Conservation (phyloP, 148 eudicot genomes). For the Agrostemma githago region DNA sequence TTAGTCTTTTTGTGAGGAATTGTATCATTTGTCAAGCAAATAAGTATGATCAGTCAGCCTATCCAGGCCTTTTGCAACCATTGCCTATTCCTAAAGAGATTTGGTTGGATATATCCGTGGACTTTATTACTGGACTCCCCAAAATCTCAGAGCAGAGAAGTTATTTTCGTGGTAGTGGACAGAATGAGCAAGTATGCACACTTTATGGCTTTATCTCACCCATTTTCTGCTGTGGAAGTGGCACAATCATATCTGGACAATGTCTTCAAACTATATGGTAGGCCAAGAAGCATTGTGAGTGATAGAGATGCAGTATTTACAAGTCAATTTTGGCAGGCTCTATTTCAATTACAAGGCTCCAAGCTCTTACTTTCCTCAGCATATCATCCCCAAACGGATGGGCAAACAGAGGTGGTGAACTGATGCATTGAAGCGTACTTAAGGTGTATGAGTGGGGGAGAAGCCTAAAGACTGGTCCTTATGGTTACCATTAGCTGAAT, state of each 20-base stretch:
- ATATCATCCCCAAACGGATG: too few species aligned
- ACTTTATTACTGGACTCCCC: not conserved
- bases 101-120: not conserved
- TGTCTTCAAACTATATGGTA: not conserved
- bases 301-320: not conserved
- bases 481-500: not conserved
- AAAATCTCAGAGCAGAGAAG: too few species aligned
- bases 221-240: not conserved
- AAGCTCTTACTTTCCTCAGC: too few species aligned
- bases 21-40: not conserved
- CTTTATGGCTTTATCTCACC: not conserved
- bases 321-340: not conserved
- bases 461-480: not conserved
- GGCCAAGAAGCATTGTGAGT: not conserved
- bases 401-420: not conserved
- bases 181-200: not conserved
- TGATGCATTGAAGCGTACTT: not conserved
- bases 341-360: too few species aligned
- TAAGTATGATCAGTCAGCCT: not conserved
- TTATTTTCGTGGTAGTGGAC: not conserved
- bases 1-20: too few species aligned
- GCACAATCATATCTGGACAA: not conserved
- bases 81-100: not conserved
- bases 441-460: not conserved
- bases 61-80: not conserved